Percentiles rank a stretch among this genome's conserved stretches.
These are phyloP conservation scores for Anaeramoeba flamelloides DNA, from an alignment of 78 protist species.

Conservation along the genomic window DNA sequence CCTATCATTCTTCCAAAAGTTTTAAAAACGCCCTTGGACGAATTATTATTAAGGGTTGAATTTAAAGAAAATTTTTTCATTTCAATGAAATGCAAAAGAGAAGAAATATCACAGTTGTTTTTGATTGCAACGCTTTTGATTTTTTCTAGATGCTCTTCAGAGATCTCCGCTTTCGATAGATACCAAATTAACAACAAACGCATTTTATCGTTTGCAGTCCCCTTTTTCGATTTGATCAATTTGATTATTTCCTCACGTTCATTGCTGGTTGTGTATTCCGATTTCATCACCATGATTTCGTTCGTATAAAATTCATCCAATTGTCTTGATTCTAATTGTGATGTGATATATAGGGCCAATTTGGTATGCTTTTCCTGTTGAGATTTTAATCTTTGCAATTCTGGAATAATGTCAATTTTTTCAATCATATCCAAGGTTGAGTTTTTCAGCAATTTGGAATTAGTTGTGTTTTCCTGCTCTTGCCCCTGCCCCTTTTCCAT, in stretches of 20 bases:
- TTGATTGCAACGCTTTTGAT: slow-evolving; percentile 6
- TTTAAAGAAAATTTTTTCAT: neutral
- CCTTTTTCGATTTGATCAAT: slow-evolving; percentile 28
- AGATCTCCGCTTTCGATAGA: slow-evolving; percentile 11
- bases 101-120: neutral
- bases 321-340: neutral
- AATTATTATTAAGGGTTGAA: too few species aligned
- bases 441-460: neutral
- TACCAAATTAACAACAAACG: slow-evolving; percentile 44
- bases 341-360: neutral
- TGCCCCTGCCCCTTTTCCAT: neutral
- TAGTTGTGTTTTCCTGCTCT: neutral
- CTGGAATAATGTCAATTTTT: slow-evolving; percentile 1
- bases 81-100: neutral
- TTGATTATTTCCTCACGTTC: slow-evolving; percentile 23
- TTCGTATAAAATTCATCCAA: neutral
- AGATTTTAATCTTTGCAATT: slow-evolving; percentile 42
- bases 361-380: slow-evolving; percentile 43
- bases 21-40: too few species aligned
- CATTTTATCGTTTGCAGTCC: slow-evolving; percentile 45
- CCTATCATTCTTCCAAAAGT: too few species aligned
- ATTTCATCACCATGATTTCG: neutral
- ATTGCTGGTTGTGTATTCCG: neutral
- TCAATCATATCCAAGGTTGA: neutral
- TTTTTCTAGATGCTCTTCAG: slow-evolving; percentile 16